A percentile compares a stretch with the other conserved stretches of the same genome.
phyloP scores from a whole-genome alignment of 495 filamentous ascomycete genomes.

The Penicillium silybi region DNA sequence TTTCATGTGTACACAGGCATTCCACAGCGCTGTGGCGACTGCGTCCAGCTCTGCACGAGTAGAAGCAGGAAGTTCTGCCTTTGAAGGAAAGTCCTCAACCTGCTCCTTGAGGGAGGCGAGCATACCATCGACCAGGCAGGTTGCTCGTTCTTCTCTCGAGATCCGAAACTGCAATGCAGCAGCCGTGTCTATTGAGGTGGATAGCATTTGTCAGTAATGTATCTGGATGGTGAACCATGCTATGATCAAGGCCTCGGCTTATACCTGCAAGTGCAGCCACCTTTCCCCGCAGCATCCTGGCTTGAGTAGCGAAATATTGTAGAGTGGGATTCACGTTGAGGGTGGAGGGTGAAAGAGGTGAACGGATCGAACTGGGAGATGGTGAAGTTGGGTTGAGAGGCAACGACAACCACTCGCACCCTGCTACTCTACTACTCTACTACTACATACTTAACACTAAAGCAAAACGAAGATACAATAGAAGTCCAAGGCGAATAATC shows the following conservation, averaged over 20 bases:
- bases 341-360: background rate
- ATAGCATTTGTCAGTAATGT: background rate
- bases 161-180: background rate
- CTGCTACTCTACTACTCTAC: background rate
- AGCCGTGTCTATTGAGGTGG: no score
- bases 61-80: background rate
- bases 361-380: background rate
- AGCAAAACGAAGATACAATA: background rate
- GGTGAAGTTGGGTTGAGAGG: background rate
- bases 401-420: background rate
- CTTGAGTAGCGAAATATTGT: no score
- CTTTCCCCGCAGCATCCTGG: no score
- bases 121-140: background rate
- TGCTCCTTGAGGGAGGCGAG: background rate
- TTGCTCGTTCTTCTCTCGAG: background rate
- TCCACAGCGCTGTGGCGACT: slow-evolving; percentile 35
- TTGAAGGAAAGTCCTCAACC: background rate
- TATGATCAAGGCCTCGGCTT: no score
- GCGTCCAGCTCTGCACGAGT: slow-evolving; percentile 21
- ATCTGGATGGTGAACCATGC: no score
- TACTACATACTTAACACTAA: no score
- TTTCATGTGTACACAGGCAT: slow-evolving; percentile 16
- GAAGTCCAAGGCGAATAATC: background rate
- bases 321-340: background rate
- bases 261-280: no score